Percentiles rank a stretch among this genome's conserved stretches.
phyloP scores from a whole-genome alignment of 2,329 filamentous ascomycete species.

The Ophiosphaerella herpotricha region DNA sequence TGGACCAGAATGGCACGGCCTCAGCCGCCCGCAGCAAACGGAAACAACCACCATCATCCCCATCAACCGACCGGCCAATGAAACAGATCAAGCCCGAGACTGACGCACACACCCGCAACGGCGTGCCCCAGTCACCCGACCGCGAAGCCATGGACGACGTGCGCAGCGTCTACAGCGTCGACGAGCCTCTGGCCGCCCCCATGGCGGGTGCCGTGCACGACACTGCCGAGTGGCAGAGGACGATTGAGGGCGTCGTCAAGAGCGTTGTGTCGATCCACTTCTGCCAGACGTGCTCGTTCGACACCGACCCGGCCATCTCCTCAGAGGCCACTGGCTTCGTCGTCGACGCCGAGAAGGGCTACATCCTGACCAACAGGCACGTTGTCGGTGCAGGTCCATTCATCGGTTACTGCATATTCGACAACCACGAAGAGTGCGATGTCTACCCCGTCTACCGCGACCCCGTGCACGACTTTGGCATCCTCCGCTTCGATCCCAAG shows the following conservation, averaged over 20 bases:
- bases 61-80: conserved; percentile 55
- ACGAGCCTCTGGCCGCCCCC: conserved; percentile 44
- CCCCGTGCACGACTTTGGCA: conserved; percentile 97
- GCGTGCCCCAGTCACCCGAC: conserved; percentile 25
- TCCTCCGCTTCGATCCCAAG: conserved; percentile 93
- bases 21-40: conserved; percentile 51
- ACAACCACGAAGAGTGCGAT: conserved; percentile 96
- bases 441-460: conserved; percentile 97
- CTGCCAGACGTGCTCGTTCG: conserved; percentile 96
- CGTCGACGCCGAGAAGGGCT: conserved; percentile 89
- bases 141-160: conserved; percentile 41
- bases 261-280: conserved; percentile 99
- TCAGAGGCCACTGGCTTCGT: conserved; percentile 98
- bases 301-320: conserved; percentile 91
- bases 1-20: conserved; percentile 57
- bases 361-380: conserved; percentile 66
- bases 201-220: conserved; percentile 58
- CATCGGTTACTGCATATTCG: conserved; percentile 97
- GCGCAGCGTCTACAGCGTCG: conserved; percentile 47
- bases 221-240: conserved; percentile 90
- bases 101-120: conserved; percentile 47
- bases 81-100: conserved; percentile 60
- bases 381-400: conserved; percentile 95
- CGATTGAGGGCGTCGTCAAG: conserved; percentile 89
- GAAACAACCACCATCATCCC: conserved; percentile 57